Evolutionary conservation across 306 rosid genomes (phyloP).

Genomic region (Prunus mume): DNA sequence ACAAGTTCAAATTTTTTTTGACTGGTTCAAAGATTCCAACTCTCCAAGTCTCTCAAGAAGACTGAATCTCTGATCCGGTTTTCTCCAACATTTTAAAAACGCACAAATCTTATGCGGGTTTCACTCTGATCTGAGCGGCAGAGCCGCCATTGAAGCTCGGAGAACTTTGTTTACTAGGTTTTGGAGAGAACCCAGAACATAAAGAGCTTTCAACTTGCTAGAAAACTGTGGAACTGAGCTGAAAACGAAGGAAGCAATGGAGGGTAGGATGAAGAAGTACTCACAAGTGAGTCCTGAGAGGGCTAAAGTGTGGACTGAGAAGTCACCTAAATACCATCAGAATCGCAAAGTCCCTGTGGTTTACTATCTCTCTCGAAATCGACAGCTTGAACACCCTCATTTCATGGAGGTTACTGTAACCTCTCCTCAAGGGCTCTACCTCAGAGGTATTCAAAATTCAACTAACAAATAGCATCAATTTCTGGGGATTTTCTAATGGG

Average conservation of each 20-base stretch:
- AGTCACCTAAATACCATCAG: conserved; percentile 77
- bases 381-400: conserved; percentile 95
- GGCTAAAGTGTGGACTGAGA: conserved; percentile 89
- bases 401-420: conserved; percentile 86
- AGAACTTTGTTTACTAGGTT: background rate
- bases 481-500: background rate
- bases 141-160: background rate
- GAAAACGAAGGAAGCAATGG: conserved; percentile 38
- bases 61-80: conserved; percentile 39
- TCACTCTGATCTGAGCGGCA: background rate
- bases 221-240: background rate
- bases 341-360: conserved; percentile 73
- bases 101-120: background rate
- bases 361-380: conserved; percentile 80
- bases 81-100: background rate
- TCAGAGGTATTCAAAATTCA: conserved; percentile 56
- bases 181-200: background rate
- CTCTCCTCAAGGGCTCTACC: conserved; percentile 63
- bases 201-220: background rate
- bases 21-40: conserved; percentile 8
- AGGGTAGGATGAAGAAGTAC: conserved; percentile 64
- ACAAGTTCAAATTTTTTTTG: background rate
- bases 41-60: background rate
- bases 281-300: conserved; percentile 86
- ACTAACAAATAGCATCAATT: background rate